Base-by-base conservation (phyloP, 345 rosid genomes). In the Reutealis trisperma region DNA sequence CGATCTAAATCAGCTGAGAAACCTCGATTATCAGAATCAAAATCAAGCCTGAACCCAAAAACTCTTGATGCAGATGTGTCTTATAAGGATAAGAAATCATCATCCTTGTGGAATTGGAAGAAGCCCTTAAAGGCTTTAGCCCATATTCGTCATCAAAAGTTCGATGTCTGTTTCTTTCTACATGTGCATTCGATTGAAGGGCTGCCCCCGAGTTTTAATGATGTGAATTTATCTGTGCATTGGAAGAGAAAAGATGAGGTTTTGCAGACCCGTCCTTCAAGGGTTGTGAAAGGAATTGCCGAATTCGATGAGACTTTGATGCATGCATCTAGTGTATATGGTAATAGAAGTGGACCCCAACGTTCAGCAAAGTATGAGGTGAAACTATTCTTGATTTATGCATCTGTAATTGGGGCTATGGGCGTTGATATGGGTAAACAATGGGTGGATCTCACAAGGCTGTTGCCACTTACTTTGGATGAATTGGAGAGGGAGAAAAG, bases 101-200 rank as follows among this genome's bases (percentile, higher is more conserved):
- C 87, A 0, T 83, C 81, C 2, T 86, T 75, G 6, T 87, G 96
- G 94, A 89, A 83, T 66, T 94, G 96, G 96, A 94, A 91, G 93
- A 94, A 88, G 42, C 90, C 97, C 16, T 79, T 91, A 67, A 91
- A 90, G 81, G 93, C 92, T n/a, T 82, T 94, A 76, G 80, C 90
- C 58, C 91, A 90, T 83, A 83, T 90, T 54, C 70, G 91, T 75
- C 78, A 75, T 69, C 88, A 86, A 51, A 84, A 85, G 80, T 90
- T 89, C 75, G 83, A 86, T 77, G 76, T 92, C 74, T 90, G 84
- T 80, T 94, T 92, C 85, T 86, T 77, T 77, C 86, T 92, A 80
- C 93, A 91, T 59, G 94, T 88, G 78, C 97, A 91, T 80, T 90
- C 94, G 0, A 86, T 94, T 24, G 89, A 92, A 86, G 97, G 92